phyloP scores from a whole-genome alignment of 176 grass and related monocot genomes.

The Oryza meridionalis region DNA sequence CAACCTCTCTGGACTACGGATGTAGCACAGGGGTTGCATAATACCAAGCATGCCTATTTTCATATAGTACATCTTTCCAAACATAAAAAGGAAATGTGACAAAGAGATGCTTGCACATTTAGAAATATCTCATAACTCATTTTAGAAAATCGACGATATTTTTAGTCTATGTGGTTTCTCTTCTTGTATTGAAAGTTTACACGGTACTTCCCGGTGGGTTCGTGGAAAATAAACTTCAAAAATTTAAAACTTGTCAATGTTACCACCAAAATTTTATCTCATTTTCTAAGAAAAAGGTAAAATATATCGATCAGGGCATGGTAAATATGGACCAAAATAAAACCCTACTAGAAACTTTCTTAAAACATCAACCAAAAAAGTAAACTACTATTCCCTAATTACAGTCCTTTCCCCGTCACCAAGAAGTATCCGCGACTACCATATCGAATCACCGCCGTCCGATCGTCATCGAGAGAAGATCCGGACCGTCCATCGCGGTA shows the following conservation, averaged over 20 bases:
- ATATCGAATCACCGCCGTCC: background rate
- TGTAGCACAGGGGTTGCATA: no score
- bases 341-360: no score
- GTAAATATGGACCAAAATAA: no score
- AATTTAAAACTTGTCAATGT: no score
- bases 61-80: background rate
- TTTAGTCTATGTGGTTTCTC: background rate
- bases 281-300: no score
- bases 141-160: background rate
- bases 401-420: no score
- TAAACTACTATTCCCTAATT: no score
- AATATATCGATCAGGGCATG: no score
- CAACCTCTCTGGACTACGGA: no score
- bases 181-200: background rate
- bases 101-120: background rate
- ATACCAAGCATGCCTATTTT: background rate
- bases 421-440: background rate
- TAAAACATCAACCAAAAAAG: no score
- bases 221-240: background rate
- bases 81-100: background rate
- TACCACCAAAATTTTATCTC: no score
- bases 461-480: background rate
- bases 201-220: background rate
- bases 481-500: conserved; percentile 12
- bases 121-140: background rate